Evolutionary conservation across 1,284 basidiomycete species (phyloP).

Genomic region (Moniliella sp.): DNA sequence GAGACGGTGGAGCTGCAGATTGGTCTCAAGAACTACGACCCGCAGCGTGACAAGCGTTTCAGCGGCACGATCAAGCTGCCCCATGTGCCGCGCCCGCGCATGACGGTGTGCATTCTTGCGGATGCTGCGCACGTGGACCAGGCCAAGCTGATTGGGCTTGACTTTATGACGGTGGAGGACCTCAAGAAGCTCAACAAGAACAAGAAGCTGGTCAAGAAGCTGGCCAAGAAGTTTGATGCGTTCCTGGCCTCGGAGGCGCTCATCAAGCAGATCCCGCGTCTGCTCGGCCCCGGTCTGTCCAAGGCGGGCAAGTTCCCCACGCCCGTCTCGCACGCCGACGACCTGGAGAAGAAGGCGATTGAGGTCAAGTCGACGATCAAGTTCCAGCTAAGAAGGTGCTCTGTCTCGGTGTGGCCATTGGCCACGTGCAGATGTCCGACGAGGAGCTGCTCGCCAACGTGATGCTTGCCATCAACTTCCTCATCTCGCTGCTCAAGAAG

Average conservation of each 20-base stretch:
- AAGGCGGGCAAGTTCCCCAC: slow-evolving; percentile 99
- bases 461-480: slow-evolving; percentile 98
- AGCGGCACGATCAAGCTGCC: slow-evolving; percentile 49
- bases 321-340: slow-evolving; percentile 66
- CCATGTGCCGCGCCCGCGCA: slow-evolving; percentile 86
- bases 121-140: slow-evolving; percentile 97
- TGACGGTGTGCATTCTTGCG: slow-evolving; percentile 97
- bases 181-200: slow-evolving; percentile 99
- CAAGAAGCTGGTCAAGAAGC: slow-evolving; percentile 99
- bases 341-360: slow-evolving; percentile 69
- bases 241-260: slow-evolving; percentile 93
- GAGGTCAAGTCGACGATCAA: slow-evolving; percentile 90
- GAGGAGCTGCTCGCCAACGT: slow-evolving; percentile 90
- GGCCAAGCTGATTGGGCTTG: slow-evolving; percentile 85
- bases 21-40: slow-evolving; percentile 35
- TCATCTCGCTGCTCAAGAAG: slow-evolving; percentile 97
- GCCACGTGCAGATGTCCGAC: slow-evolving; percentile 89
- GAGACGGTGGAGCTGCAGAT: slow-evolving; percentile 35
- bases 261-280: slow-evolving; percentile 99
- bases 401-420: slow-evolving; percentile 93
- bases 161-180: slow-evolving; percentile 95
- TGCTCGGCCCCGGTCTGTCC: slow-evolving; percentile 94
- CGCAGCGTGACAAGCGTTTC: slow-evolving; percentile 35
- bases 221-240: slow-evolving; percentile 97
- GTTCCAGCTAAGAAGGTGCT: slow-evolving; percentile 70